A percentile compares a stretch with the other conserved stretches of the same genome.
phyloP scores from a whole-genome alignment of 805 yeast genomes.

The Kodamaea fukazawae region DNA sequence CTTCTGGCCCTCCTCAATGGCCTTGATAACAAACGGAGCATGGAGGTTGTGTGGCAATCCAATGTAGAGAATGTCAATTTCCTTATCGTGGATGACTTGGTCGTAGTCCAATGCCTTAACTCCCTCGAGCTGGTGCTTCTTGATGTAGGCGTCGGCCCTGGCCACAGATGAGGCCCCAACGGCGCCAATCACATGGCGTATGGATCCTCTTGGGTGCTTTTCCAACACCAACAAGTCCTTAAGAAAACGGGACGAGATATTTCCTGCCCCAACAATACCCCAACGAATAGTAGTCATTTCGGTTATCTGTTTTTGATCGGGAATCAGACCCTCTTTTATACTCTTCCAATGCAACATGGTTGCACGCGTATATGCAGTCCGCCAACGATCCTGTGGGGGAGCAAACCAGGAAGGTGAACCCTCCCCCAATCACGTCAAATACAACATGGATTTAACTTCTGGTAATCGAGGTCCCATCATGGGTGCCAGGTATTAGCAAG shows the following conservation, averaged over 20 bases:
- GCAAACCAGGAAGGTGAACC: constrained; percentile 1
- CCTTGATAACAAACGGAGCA: constrained; percentile 42
- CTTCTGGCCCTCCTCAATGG: constrained; percentile 45
- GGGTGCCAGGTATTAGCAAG: too few relatives aligned
- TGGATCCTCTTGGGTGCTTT: constrained; percentile 20
- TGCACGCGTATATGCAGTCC: background rate
- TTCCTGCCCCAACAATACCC: constrained; percentile 53
- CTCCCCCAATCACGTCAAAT: background rate
- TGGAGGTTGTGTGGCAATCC: constrained; percentile 57
- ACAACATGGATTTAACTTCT: too few relatives aligned
- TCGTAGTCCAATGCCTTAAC: constrained; percentile 33
- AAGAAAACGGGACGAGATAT: constrained; percentile 45
- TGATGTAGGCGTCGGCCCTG: constrained; percentile 36
- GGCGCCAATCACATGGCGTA: constrained; percentile 34
- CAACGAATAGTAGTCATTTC: constrained; percentile 24
- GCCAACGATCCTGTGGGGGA: background rate
- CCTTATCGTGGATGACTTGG: constrained; percentile 39
- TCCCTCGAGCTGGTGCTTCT: constrained; percentile 5
- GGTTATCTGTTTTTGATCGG: background rate
- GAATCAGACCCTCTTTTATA: background rate
- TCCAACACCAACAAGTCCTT: constrained; percentile 30
- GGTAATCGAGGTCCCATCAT: too few relatives aligned
- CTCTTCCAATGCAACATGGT: constrained; percentile 3
- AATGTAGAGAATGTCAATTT: constrained; percentile 49
- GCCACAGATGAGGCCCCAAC: constrained; percentile 38